These are phyloP conservation scores for Dothidotthia symphoricarpi DNA, from an alignment of 2,329 filamentous ascomycete genomes.

Conservation along the genomic window DNA sequence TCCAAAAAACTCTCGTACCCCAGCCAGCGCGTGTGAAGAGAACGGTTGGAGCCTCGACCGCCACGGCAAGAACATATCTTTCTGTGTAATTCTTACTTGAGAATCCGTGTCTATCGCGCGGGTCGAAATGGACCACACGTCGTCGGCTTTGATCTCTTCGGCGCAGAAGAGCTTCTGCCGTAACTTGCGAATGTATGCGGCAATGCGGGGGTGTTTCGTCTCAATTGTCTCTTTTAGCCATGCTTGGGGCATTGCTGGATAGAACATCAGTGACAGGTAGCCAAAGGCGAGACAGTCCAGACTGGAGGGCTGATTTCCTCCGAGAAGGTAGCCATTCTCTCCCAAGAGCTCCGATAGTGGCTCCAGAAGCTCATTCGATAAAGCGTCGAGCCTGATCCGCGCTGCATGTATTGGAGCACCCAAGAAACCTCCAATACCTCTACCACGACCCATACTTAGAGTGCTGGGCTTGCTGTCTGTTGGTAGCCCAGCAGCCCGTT, in stretches of 20 bases:
- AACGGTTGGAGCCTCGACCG: slow-evolving; percentile 12
- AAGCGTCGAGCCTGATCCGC: slow-evolving; percentile 71
- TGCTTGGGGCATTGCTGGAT: slow-evolving; percentile 58
- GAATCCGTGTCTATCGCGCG: slow-evolving; percentile 5
- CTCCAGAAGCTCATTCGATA: slow-evolving; percentile 67
- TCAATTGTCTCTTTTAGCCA: slow-evolving; percentile 62
- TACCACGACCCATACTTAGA: slow-evolving; percentile 56
- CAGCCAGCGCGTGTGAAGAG: slow-evolving; percentile 9
- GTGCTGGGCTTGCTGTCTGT: slow-evolving; percentile 32
- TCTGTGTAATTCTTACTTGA: neutral
- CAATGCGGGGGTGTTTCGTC: slow-evolving; percentile 46
- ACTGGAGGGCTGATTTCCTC: slow-evolving; percentile 54
- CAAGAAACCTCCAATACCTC: slow-evolving; percentile 61
- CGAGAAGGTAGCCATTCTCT: slow-evolving; percentile 57
- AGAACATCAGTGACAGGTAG: slow-evolving; percentile 72
- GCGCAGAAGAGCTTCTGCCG: slow-evolving; percentile 26
- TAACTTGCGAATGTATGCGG: slow-evolving; percentile 41
- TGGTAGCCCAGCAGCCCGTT: slow-evolving; percentile 38
- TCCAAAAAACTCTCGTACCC: slow-evolving; percentile 21
- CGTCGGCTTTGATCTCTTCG: slow-evolving; percentile 19
- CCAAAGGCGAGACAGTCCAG: slow-evolving; percentile 80
- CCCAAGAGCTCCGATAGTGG: slow-evolving; percentile 65
- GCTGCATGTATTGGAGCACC: slow-evolving; percentile 66
- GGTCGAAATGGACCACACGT: slow-evolving; percentile 31
- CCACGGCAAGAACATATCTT: slow-evolving; percentile 25